A percentile compares a stretch with the other conserved stretches of the same genome.
Conservation (phyloP, 345 rosid genomes). For the Sapria himalayana region DNA sequence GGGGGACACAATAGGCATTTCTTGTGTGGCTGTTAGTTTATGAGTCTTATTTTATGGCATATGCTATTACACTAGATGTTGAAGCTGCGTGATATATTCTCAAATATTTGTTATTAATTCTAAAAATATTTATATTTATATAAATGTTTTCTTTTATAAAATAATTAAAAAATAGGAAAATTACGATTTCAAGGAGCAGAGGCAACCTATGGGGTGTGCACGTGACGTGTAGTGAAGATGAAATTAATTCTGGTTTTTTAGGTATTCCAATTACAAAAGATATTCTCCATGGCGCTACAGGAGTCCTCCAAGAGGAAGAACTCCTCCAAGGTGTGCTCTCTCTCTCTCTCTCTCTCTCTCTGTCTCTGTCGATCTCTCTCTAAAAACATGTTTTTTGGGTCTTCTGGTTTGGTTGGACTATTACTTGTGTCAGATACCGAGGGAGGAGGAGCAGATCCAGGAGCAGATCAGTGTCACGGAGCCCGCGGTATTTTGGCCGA, state of each 20-base stretch:
- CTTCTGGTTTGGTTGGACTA: neutral
- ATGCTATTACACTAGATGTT: too few relatives aligned
- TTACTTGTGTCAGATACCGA: conserved; percentile 26
- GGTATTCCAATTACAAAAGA: conserved; percentile 53
- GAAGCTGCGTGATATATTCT: too few relatives aligned
- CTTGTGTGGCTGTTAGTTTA: too few relatives aligned
- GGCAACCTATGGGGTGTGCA: too few relatives aligned
- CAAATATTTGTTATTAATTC: too few relatives aligned
- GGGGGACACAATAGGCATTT: too few relatives aligned
- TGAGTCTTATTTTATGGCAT: too few relatives aligned
- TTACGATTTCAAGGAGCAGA: too few relatives aligned
- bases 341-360: neutral
- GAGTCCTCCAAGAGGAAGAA: conserved; percentile 67
- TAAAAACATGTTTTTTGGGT: neutral
- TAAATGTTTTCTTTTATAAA: too few relatives aligned
- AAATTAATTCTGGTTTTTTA: conserved; percentile 14
- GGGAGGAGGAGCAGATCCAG: conserved; percentile 45
- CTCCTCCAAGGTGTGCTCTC: conserved; percentile 53
- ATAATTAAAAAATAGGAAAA: too few relatives aligned
- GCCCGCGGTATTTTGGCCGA: conserved; percentile 34
- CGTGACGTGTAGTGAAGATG: too few relatives aligned
- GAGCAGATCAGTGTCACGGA: conserved; percentile 43
- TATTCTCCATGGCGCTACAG: conserved; percentile 79
- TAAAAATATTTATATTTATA: too few relatives aligned
- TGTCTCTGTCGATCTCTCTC: neutral